These are phyloP conservation scores for Blastomyces percursus DNA, from an alignment of 2,329 filamentous ascomycete species.

Conservation along the genomic window DNA sequence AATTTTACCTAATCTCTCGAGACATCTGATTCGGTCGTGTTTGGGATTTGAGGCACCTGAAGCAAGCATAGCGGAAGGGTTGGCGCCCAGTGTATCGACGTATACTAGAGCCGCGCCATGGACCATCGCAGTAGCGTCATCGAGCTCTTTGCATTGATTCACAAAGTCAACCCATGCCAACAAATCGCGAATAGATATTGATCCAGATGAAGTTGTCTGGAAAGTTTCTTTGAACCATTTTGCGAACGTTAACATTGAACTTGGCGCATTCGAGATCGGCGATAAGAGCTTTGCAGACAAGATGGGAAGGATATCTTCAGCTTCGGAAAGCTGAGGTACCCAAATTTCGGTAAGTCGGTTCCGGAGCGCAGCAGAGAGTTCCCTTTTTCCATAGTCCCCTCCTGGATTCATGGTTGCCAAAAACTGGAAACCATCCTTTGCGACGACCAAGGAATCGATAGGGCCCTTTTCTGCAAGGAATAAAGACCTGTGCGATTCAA, in stretches of 20 bases:
- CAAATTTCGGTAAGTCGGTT: slow-evolving; percentile 99
- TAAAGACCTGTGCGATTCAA: slow-evolving; percentile 77
- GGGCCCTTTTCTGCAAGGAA: slow-evolving; percentile 89
- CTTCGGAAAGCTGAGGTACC: slow-evolving; percentile 79
- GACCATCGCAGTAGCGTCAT: slow-evolving; percentile 46
- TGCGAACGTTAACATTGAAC: slow-evolving; percentile 71
- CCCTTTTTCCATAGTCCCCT: slow-evolving; percentile 95
- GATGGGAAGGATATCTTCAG: slow-evolving; percentile 79
- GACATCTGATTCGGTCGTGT: slow-evolving; percentile 59
- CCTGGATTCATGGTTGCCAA: slow-evolving; percentile 99
- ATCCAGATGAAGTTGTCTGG: slow-evolving; percentile 61
- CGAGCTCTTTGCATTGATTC: slow-evolving; percentile 50
- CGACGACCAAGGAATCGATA: slow-evolving; percentile 67
- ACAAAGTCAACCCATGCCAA: slow-evolving; percentile 90
- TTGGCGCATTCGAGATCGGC: slow-evolving; percentile 47
- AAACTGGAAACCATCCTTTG: slow-evolving; percentile 76
- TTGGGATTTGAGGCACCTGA: slow-evolving; percentile 59
- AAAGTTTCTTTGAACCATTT: slow-evolving; percentile 82
- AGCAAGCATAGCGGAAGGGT: slow-evolving; percentile 77
- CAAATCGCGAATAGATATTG: slow-evolving; percentile 85
- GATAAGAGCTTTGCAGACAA: slow-evolving; percentile 60
- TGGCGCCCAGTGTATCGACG: slow-evolving; percentile 88
- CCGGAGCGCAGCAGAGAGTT: slow-evolving; percentile 84
- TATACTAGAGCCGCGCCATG: slow-evolving; percentile 94
- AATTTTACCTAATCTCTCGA: slow-evolving; percentile 59